A percentile compares a stretch with the other conserved stretches of the same genome.
These are phyloP conservation scores for Globisporangium perplexum DNA, from an alignment of 352 stramenopile genomes.

Conservation along the genomic window DNA sequence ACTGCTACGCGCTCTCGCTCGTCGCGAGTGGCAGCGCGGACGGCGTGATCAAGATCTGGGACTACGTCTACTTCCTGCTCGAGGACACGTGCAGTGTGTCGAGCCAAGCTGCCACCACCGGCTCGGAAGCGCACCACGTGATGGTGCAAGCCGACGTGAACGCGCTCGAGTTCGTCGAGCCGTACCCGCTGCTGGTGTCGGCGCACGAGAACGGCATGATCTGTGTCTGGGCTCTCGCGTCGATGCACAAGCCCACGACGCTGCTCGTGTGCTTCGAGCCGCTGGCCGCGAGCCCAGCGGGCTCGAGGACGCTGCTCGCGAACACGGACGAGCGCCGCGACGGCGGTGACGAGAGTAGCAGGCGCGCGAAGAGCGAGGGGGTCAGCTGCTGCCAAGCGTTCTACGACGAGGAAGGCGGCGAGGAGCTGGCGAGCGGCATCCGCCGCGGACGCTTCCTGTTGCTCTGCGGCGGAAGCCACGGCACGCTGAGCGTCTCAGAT, in stretches of 20 bases:
- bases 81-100: conserved; percentile 48
- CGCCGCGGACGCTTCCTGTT: conserved; percentile 40
- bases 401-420: conserved; percentile 59
- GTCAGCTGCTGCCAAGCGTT: conserved; percentile 48
- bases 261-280: conserved; percentile 38
- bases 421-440: conserved; percentile 42
- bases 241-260: conserved; percentile 28
- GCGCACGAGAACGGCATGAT: conserved; percentile 67
- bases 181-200: conserved; percentile 62
- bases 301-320: too few relatives aligned
- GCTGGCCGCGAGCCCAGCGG: neutral
- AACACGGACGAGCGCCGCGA: too few relatives aligned
- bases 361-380: conserved; percentile 6
- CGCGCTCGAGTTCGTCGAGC: conserved; percentile 64
- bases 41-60: conserved; percentile 75
- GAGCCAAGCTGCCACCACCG: too few relatives aligned
- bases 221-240: conserved; percentile 52
- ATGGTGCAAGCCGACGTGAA: conserved; percentile 41
- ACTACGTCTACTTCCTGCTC: conserved; percentile 81
- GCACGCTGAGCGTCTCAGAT: conserved; percentile 46
- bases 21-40: conserved; percentile 57
- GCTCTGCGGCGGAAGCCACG: conserved; percentile 29
- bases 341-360: neutral
- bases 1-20: conserved; percentile 64
- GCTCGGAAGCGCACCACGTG: neutral